Evolutionary conservation across 306 rosid species (phyloP), one percentile per base, ranked within the genome.

Genomic region (Castanospermum australe): DNA sequence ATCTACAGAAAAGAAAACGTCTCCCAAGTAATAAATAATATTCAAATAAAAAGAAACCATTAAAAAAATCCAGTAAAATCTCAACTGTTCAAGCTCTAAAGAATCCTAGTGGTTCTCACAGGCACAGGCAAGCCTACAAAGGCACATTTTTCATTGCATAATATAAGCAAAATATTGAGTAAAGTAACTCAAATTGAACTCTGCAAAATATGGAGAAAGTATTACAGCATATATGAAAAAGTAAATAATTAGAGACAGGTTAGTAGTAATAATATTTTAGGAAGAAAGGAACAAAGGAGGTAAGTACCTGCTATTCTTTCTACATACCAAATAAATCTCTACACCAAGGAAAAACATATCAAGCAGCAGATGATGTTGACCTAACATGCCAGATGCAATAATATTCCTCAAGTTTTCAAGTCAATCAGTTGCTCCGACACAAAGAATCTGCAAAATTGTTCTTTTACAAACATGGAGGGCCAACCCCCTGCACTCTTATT

Each of bases 281-380:
- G 6, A n/a, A n/a, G 72, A 32, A 51, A 47, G 38, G 38, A 75
- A 70, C 36, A 67, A 25, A 30, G 42, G 42, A 63, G 67, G 25
- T 60, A 67, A 69, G 66, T 67, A 69, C 75, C 44, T 59, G 66
- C 62, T 12, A 50, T 18, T 18, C 22, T 42, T 77, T 73, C 67
- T 73, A 69, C 9, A 63, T 18, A 64, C 76, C 65, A 67, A 45
- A 67, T 73, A 80, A 67, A 35, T 66, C 52, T 72, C 48, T 48
- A 21, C 36, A 56, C 64, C 48, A 77, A 72, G 76, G 75, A 75
- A 76, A 71, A 74, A 22, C 76, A 75, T 20, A 78, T 47, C 67
- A 81, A 74, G 82, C 80, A 63, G 64, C 82, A 80, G 61, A 76
- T 67, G 76, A 67, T 79, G 67, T 76, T 52, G 71, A 84, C 84